Evolutionary conservation across 2,329 filamentous ascomycete genomes (phyloP).

Genomic region (Rutstroemia sp.): DNA sequence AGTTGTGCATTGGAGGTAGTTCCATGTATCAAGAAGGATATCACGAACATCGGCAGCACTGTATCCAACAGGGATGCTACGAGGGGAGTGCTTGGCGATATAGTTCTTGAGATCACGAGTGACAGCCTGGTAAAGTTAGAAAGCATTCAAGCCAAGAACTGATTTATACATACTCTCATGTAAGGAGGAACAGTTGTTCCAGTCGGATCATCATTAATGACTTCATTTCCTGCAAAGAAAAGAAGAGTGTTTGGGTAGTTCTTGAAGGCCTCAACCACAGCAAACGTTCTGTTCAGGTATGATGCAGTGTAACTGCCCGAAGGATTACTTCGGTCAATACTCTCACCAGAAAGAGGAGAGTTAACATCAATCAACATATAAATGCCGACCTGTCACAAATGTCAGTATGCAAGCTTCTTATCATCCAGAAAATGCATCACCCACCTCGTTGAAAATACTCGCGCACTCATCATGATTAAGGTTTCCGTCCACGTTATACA

Average conservation of each 20-base stretch:
- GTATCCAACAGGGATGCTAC: constrained; percentile 69
- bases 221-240: constrained; percentile 75
- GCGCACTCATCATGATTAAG: constrained; percentile 61
- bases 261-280: constrained; percentile 60
- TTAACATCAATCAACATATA: constrained; percentile 65
- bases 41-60: constrained; percentile 72
- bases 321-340: constrained; percentile 46
- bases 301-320: constrained; percentile 51
- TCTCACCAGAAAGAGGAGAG: constrained; percentile 52
- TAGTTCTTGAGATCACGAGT: constrained; percentile 78
- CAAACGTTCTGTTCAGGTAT: constrained; percentile 61
- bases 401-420: no score
- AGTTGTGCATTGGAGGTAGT: constrained; percentile 62
- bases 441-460: constrained; percentile 56
- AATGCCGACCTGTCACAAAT: constrained; percentile 42
- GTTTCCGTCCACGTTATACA: constrained; percentile 61
- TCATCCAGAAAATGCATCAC: constrained; percentile 18
- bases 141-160: not conserved
- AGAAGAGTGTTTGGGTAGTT: constrained; percentile 59
- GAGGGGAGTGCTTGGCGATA: constrained; percentile 62
- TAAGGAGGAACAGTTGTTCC: constrained; percentile 59
- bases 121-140: constrained; percentile 47
- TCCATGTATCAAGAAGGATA: constrained; percentile 66
- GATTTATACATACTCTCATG: constrained; percentile 37
- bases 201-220: constrained; percentile 59